A percentile compares a stretch with the other conserved stretches of the same genome.
Conservation (phyloP, 768 basidiomycete genomes). For the Lentinula boryana region DNA sequence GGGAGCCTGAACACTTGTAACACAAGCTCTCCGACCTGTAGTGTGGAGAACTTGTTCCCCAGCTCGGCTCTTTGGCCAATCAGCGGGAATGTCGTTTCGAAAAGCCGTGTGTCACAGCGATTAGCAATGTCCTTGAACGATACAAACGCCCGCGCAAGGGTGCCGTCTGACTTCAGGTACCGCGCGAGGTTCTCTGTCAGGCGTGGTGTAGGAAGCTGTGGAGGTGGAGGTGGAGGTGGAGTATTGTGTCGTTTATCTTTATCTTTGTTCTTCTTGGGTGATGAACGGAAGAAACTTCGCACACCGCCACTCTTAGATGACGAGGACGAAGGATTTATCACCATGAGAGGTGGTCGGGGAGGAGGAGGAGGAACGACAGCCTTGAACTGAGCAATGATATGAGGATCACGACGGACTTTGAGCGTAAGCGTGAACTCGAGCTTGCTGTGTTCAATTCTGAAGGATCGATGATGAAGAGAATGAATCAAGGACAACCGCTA, state of each 20-base stretch:
- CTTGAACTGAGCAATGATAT: conserved; percentile 76
- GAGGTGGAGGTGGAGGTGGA: conserved; percentile 31
- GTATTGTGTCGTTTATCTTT: conserved; percentile 29
- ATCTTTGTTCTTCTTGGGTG: conserved; percentile 64
- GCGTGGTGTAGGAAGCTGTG: conserved; percentile 29
- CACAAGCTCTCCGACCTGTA: conserved; percentile 82
- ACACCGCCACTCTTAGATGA: conserved; percentile 57
- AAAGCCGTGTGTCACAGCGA: conserved; percentile 78
- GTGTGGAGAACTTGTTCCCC: conserved; percentile 51
- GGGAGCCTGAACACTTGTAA: conserved; percentile 90
- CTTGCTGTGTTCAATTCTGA: conserved; percentile 87
- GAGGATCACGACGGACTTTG: conserved; percentile 81
- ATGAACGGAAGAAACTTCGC: conserved; percentile 71
- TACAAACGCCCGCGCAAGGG: conserved; percentile 81
- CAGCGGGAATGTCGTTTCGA: conserved; percentile 78
- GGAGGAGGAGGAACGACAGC: conserved; percentile 46
- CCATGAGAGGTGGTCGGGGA: conserved; percentile 30
- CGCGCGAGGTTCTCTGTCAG: conserved; percentile 74
- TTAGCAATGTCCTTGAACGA: conserved; percentile 82
- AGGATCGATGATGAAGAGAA: conserved; percentile 2
- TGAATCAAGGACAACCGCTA: neutral
- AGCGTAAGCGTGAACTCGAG: conserved; percentile 91
- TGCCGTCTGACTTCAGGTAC: conserved; percentile 81
- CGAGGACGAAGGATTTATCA: conserved; percentile 38
- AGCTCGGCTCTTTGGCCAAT: conserved; percentile 67